Evolutionary conservation across 2,329 filamentous ascomycete genomes (phyloP).

Genomic region (Coniochaeta hoffmannii): DNA sequence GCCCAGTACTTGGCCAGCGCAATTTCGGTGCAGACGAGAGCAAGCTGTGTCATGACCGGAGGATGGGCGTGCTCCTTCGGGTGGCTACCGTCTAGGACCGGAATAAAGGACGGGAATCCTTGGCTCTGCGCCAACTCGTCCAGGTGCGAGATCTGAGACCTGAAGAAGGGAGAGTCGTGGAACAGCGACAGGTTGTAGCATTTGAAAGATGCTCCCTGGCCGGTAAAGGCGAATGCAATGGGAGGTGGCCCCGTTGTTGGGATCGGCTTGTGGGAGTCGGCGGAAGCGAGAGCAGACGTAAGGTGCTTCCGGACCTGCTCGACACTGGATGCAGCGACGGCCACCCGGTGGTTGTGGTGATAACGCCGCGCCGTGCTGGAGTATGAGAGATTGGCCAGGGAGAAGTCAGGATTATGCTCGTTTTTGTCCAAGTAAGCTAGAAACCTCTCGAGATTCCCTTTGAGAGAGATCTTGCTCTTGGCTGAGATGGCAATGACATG

Average conservation of each 20-base stretch:
- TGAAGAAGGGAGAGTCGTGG: conserved; percentile 21
- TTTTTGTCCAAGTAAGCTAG: conserved; percentile 33
- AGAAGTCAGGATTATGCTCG: conserved; percentile 16
- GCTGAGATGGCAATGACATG: conserved; percentile 40
- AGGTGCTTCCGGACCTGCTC: conserved; percentile 16
- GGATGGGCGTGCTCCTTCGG: conserved; percentile 8
- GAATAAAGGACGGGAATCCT: conserved; percentile 28
- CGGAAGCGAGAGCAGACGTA: conserved; percentile 4
- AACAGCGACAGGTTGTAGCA: conserved; percentile 27
- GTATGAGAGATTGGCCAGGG: conserved; percentile 41
- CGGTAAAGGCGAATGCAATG: conserved; percentile 34
- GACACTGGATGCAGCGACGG: conserved; percentile 14
- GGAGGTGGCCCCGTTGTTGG: conserved; percentile 12
- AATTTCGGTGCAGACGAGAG: conserved; percentile 30
- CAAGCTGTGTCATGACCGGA: conserved; percentile 26
- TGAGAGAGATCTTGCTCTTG: conserved; percentile 31
- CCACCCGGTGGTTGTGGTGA: conserved; percentile 24
- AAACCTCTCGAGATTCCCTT: conserved; percentile 32
- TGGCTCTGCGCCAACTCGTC: conserved; percentile 18
- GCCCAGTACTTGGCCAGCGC: conserved; percentile 34
- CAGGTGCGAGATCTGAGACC: conserved; percentile 22
- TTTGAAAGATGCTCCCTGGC: conserved; percentile 31
- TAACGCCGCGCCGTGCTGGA: conserved; percentile 42
- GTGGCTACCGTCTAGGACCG: conserved; percentile 32
- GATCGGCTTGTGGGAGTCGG: conserved; percentile 15